Conservation (phyloP, 1,284 basidiomycete genomes). For the Rhizopogon parksii region DNA sequence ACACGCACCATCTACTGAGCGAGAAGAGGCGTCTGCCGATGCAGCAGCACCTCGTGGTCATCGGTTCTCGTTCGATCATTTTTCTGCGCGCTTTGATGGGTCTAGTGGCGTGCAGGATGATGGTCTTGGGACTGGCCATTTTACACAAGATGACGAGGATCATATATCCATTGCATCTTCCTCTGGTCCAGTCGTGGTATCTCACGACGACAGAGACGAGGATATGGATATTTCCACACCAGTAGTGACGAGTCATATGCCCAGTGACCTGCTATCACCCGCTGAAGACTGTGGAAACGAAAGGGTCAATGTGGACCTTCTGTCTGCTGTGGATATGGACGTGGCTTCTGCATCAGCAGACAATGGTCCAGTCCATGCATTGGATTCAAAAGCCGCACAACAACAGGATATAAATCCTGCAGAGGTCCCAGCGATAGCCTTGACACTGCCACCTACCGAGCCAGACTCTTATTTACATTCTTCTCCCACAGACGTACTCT, state of each 20-base stretch:
- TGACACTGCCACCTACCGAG: neutral
- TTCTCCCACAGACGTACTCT: neutral
- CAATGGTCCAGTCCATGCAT: neutral
- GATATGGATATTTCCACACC: conserved; percentile 23
- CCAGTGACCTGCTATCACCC: neutral
- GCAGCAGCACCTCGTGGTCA: neutral
- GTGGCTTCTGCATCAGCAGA: neutral
- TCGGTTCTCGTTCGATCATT: neutral
- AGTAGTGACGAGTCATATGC: neutral
- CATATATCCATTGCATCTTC: conserved; percentile 4
- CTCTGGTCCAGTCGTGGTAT: neutral
- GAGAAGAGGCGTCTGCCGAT: neutral
- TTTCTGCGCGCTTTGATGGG: neutral
- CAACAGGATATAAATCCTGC: neutral
- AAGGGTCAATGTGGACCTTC: neutral
- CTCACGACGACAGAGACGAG: conserved; percentile 9
- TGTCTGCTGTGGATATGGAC: neutral
- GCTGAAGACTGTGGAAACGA: neutral
- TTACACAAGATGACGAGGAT: conserved; percentile 2
- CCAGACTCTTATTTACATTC: neutral
- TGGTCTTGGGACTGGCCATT: neutral
- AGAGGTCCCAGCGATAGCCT: neutral
- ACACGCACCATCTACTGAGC: neutral
- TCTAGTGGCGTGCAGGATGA: neutral
- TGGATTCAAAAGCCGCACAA: neutral